Base-by-base conservation (phyloP, 176 grass and related monocot species). In the Bromus sterilis region DNA sequence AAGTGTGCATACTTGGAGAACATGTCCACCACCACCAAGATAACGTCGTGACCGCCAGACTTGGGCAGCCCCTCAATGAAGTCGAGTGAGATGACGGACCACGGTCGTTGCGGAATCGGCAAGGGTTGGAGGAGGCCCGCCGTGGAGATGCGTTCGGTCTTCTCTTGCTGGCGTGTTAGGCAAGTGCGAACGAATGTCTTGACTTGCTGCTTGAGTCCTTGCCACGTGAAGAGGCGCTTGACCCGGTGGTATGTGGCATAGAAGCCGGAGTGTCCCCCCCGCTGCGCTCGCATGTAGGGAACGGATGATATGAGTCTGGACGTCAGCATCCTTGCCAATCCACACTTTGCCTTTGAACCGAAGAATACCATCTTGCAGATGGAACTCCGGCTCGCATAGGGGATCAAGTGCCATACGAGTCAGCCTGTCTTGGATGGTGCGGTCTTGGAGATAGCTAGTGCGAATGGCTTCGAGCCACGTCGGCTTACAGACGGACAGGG, bases 61-160 rank as follows among this genome's bases (percentile, higher is more conserved):
- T 14, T 12, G 0, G 59, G 59, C 0, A 62, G 4, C 0, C 26
- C 59, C 14, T 62, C 28, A 2, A 62, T 62, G 12, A 62, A 62
- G 7, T 62, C 25, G 11, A 62, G 4, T 0, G 59, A 14, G 3
- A 31, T 14, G 3, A 30, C 26, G 1, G 4, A 11, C 59, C 59
- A 62, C 0, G 13, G 25, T 11, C 15, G 3, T 0, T 0, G 2
- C 0, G 26, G 59, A 0, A 24, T 6, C 0, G 3, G 9, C 2
- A 62, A 1, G 0, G 26, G 59, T 13, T 62, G 59, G 1, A 62
- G 12, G 1, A 62, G 1, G 0, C 59, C 59, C 0, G 59, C 26
- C 0, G 26, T 3, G 0, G 25, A 11, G 14, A 3, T 4, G 0
- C 59, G 11, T 14, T 62, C 59, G 0, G 26, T 15, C 4, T 16